These are phyloP conservation scores for Helotiales sp. DNA, from an alignment of 2,329 filamentous ascomycete genomes.

Conservation along the genomic window DNA sequence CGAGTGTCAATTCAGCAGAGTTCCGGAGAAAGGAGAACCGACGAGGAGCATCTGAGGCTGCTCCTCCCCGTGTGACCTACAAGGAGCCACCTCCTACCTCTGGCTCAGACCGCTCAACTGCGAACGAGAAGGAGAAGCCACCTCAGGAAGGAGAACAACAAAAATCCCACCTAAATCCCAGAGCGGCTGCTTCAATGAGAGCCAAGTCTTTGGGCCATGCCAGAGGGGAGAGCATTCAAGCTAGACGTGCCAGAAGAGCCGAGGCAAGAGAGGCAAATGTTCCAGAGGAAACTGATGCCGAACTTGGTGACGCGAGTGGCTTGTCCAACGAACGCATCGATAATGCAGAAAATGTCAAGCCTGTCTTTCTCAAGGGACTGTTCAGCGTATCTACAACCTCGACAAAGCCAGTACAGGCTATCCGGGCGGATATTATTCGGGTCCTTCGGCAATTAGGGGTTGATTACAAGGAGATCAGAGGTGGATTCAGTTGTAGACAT, in stretches of 20 bases:
- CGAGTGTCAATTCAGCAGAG: constrained; percentile 90
- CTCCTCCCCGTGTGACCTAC: constrained; percentile 54
- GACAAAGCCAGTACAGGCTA: constrained; percentile 83
- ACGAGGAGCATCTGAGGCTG: constrained; percentile 57
- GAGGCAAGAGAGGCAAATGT: constrained; percentile 77
- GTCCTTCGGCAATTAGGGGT: constrained; percentile 87
- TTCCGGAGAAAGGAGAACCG: constrained; percentile 68
- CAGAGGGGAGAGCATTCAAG: constrained; percentile 89
- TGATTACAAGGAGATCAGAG: constrained; percentile 90
- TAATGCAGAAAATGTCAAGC: constrained; percentile 82
- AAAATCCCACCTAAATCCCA: constrained; percentile 57
- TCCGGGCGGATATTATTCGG: constrained; percentile 86
- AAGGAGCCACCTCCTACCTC: constrained; percentile 76
- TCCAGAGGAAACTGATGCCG: constrained; percentile 87
- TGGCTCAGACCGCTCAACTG: constrained; percentile 75
- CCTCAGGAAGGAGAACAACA: constrained; percentile 50
- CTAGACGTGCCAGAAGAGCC: constrained; percentile 75
- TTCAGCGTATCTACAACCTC: constrained; percentile 98
- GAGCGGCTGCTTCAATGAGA: constrained; percentile 66
- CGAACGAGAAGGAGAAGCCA: constrained; percentile 52
- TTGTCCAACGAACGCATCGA: constrained; percentile 65
- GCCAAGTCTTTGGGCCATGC: constrained; percentile 90
- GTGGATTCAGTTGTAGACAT: constrained; percentile 89
- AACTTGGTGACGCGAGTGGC: constrained; percentile 67
- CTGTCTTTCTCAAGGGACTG: constrained; percentile 92